Base-by-base conservation (phyloP, 345 rosid genomes). In the Balakata baccata region DNA sequence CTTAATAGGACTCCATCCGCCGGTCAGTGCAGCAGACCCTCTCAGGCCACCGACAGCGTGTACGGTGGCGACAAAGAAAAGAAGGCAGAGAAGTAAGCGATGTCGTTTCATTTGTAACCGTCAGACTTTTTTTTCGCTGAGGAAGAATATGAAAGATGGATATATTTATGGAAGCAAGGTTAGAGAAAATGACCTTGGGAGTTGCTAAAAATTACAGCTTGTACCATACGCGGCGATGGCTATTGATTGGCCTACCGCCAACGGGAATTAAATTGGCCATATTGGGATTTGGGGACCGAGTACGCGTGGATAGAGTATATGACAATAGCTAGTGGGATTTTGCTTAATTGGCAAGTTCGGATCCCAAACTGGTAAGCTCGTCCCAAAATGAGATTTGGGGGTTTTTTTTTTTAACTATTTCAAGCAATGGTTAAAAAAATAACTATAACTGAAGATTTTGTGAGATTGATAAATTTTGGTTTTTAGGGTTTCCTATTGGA, bases 1-100 rank as follows among this genome's bases (percentile, higher is more conserved):
- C 29, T 39, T 41, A 12, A 75, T 75, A 8, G 63, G 74, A n/a
- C 1, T 20, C 71, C 71, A 74, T 1, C 71, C 65, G 22, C 77
- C 77, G 25, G 18, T 29, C 71, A 56, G 11, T 23, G 64, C 9
- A 12, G 23, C 59, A 29, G 6, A 7, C 1, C 53, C 60, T 23
- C 73, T 18, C 13, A 60, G 37, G n/a, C 11, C 11, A 25, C 16
- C 74, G 59, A 29, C 18, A 45, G 25, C 63, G 38, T 12, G 0
- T 6, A 41, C 39, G 9, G 43, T 53, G 37, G 45, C 53, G 45
- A 29, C 29, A 54, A 66, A n/a, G 16, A 25, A 7, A 50, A 66
- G 34, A 25, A 66, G 14, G 70, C 45, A n/a, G 64, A 74, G 43
- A 50, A 74, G 17, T 53, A 56, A 7, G 47, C n/a, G 11, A 0